These are phyloP conservation scores for Pichia paraexigua DNA, from an alignment of 805 yeast species.

Conservation along the genomic window DNA sequence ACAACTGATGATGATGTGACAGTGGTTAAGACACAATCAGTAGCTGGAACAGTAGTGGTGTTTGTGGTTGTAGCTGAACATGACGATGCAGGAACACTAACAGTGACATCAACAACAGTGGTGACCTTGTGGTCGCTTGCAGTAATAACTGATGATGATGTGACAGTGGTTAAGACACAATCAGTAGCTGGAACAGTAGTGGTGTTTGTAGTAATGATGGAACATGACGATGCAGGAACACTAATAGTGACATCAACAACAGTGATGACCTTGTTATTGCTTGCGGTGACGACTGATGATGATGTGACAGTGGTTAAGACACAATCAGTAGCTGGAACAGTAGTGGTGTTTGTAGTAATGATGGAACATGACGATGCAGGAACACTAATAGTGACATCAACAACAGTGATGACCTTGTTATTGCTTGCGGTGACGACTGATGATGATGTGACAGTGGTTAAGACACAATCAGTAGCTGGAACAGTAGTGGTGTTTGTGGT, in stretches of 20 bases:
- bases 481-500: not conserved
- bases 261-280: not conserved
- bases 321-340: slow-evolving; percentile 1
- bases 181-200: not conserved
- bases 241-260: not conserved
- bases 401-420: not conserved
- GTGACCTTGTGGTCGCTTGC: not conserved
- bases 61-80: not conserved
- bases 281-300: not conserved
- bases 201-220: not conserved
- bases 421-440: not conserved
- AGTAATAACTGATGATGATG: not conserved
- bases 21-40: not conserved
- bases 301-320: not conserved
- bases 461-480: not conserved
- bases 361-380: not conserved
- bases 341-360: not conserved
- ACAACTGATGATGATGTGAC: not conserved
- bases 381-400: not conserved
- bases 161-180: not conserved
- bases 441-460: not conserved
- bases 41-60: not conserved
- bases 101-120: not conserved
- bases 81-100: not conserved
- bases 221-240: not conserved